phyloP scores from a whole-genome alignment of 2,329 filamentous ascomycete genomes.

The Neurospora sp. region DNA sequence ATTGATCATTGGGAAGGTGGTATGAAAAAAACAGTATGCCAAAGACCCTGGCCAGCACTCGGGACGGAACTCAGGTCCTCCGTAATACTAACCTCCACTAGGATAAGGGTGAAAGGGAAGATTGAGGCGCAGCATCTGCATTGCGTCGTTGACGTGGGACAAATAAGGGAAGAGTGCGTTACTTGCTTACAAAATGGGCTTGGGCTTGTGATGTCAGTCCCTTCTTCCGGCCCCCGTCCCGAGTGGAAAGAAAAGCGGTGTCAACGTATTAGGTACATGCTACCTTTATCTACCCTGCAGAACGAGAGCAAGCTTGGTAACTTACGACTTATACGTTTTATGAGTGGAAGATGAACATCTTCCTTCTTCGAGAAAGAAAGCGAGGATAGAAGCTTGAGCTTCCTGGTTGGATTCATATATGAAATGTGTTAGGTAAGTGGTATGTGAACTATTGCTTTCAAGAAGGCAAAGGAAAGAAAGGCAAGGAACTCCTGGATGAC shows the following conservation, averaged over 20 bases:
- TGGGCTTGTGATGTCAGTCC: not conserved
- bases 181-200: not conserved
- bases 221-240: not conserved
- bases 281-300: not conserved
- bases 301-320: not conserved
- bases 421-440: not conserved
- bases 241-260: not conserved
- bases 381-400: not conserved
- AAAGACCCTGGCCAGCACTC: not conserved
- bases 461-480: not conserved
- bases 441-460: not conserved
- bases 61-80: not conserved
- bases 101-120: not conserved
- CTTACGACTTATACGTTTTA: not conserved
- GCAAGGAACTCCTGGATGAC: not conserved
- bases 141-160: not conserved
- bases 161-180: not conserved
- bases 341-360: not conserved
- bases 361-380: not conserved
- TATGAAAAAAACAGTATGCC: not conserved
- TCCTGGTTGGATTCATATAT: not conserved
- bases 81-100: not conserved
- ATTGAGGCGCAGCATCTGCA: not conserved
- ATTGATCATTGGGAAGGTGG: not conserved
- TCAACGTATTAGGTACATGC: not conserved